Conservation (phyloP, 352 stramenopile genomes). For the Globisporangium mamillatum region DNA sequence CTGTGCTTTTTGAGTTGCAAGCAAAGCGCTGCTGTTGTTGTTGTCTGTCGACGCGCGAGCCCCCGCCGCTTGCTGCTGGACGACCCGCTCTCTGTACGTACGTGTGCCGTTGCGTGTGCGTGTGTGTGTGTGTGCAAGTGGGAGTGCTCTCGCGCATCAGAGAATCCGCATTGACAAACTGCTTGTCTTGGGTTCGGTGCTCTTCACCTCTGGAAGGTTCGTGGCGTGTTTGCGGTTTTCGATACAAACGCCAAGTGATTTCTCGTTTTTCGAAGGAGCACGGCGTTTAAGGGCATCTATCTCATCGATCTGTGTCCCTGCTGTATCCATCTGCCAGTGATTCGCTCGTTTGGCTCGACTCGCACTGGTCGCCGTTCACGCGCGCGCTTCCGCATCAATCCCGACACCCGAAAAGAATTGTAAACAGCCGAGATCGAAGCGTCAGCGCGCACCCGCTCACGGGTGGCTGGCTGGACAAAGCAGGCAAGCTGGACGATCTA, state of each 20-base stretch:
- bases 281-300: neutral
- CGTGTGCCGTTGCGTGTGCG: neutral
- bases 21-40: neutral
- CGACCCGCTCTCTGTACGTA: neutral
- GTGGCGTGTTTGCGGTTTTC: constrained; percentile 5
- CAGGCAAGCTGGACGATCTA: constrained; percentile 25
- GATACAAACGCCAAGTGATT: constrained; percentile 18
- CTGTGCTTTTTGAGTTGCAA: neutral
- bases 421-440: neutral
- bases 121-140: neutral
- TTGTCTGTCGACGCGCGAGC: neutral
- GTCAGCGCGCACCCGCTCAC: neutral
- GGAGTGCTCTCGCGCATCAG: neutral
- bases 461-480: neutral
- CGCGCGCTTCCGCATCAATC: neutral
- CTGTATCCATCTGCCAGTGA: neutral
- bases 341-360: neutral
- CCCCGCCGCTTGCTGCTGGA: neutral
- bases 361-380: neutral
- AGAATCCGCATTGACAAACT: neutral
- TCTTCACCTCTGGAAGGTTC: neutral
- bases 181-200: neutral
- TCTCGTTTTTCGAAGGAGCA: neutral
- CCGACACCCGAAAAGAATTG: neutral
- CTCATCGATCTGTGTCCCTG: constrained; percentile 3